phyloP scores from a whole-genome alignment of 2,329 filamentous ascomycete species.

The Macroventuria anomochaeta region DNA sequence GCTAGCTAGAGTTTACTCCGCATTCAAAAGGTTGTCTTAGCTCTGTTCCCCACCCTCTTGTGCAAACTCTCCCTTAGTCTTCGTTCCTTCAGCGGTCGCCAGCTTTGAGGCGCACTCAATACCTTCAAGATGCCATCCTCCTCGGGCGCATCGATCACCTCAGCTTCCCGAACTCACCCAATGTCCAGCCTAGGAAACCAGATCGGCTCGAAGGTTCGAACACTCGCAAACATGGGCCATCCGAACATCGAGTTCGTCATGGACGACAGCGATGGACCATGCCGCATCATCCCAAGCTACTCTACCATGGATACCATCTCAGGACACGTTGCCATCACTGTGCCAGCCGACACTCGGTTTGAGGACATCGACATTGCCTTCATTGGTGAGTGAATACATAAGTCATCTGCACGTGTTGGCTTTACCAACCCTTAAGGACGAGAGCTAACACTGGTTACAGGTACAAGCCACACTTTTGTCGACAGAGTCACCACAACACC shows the following conservation, averaged over 20 bases:
- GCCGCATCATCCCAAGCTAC: conserved; percentile 53
- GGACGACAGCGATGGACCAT: conserved; percentile 38
- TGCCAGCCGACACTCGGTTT: conserved; percentile 61
- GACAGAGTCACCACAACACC: conserved; percentile 61
- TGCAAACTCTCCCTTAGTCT: conserved; percentile 20
- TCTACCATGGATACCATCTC: conserved; percentile 65
- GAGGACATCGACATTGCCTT: conserved; percentile 66
- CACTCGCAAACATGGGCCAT: conserved; percentile 43
- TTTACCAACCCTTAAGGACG: background rate
- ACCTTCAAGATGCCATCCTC: conserved; percentile 31
- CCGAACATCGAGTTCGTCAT: conserved; percentile 54
- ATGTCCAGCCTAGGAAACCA: conserved; percentile 43
- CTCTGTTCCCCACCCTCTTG: conserved; percentile 12
- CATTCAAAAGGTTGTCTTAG: conserved; percentile 27
- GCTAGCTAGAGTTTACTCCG: conserved; percentile 27
- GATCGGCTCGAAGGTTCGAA: conserved; percentile 44
- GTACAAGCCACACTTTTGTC: conserved; percentile 59
- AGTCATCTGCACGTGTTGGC: conserved; percentile 1
- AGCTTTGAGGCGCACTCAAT: conserved; percentile 20
- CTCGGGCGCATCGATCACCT: conserved; percentile 23
- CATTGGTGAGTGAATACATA: conserved; percentile 53
- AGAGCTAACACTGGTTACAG: conserved; percentile 42
- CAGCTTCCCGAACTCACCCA: conserved; percentile 29
- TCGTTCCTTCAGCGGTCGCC: conserved; percentile 8
- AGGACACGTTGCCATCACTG: conserved; percentile 59